Conservation (phyloP, 495 filamentous ascomycete genomes). For the Cladorrhinum samala region DNA sequence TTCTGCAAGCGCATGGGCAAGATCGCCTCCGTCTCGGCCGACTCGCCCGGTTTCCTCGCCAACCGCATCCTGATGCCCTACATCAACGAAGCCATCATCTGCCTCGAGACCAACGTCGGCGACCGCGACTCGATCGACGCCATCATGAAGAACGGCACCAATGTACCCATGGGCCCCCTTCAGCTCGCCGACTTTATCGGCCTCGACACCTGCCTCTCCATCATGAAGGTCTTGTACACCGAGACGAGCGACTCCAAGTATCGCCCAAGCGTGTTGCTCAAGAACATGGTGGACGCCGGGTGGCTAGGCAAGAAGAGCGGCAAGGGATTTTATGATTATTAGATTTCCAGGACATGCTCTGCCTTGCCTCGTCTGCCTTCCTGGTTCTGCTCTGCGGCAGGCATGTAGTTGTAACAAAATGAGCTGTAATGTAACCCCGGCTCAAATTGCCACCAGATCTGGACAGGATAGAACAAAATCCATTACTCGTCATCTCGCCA, state of each 20-base stretch:
- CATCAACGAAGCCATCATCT: conserved; percentile 97
- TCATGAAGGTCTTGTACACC: conserved; percentile 91
- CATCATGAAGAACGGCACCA: conserved; percentile 99
- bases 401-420: too few species aligned
- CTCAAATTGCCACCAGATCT: too few species aligned
- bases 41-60: conserved; percentile 90
- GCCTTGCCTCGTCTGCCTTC: too few species aligned
- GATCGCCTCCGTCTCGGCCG: conserved; percentile 75
- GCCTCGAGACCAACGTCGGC: conserved; percentile 89
- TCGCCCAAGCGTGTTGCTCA: conserved; percentile 73
- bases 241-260: conserved; percentile 97
- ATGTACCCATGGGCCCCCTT: conserved; percentile 96
- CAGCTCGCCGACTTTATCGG: conserved; percentile 96
- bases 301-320: conserved; percentile 98
- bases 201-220: conserved; percentile 89
- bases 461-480: too few species aligned
- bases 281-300: conserved; percentile 95
- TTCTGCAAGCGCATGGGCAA: conserved; percentile 94
- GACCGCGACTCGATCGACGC: conserved; percentile 83
- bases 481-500: too few species aligned
- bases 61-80: conserved; percentile 99
- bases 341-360: too few species aligned
- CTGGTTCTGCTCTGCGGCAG: too few species aligned
- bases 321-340: conserved; percentile 93
- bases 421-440: too few species aligned